phyloP scores from a whole-genome alignment of 768 basidiomycete species.

The Mycena kentingensis region DNA sequence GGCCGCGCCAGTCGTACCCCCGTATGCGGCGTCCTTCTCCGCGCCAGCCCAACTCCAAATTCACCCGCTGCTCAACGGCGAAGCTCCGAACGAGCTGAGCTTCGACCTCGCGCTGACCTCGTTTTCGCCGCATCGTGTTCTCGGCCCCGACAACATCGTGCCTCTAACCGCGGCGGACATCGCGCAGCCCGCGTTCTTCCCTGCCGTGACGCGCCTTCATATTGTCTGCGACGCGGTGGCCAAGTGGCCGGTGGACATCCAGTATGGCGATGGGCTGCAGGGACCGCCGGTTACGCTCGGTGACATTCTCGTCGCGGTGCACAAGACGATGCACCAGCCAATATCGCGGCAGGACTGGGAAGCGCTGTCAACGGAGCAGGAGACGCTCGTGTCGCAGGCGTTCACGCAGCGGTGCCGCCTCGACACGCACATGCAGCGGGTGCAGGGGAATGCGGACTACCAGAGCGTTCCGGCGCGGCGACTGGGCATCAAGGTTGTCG shows the following conservation, averaged over 20 bases:
- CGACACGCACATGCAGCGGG: conserved; percentile 22
- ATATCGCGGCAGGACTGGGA: conserved; percentile 46
- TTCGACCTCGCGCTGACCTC: conserved; percentile 57
- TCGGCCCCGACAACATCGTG: conserved; percentile 40
- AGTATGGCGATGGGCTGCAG: conserved; percentile 35
- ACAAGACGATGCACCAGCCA: conserved; percentile 46
- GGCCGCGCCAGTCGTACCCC: conserved; percentile 30
- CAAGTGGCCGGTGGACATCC: conserved; percentile 62
- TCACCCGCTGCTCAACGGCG: conserved; percentile 58
- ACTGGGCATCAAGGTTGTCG: conserved; percentile 61
- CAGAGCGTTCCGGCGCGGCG: conserved; percentile 39
- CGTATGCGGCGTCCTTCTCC: conserved; percentile 20
- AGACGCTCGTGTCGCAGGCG: conserved; percentile 37
- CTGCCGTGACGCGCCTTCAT: conserved; percentile 53
- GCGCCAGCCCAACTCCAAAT: conserved; percentile 32
- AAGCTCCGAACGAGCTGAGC: conserved; percentile 46
- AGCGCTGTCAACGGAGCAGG: conserved; percentile 31
- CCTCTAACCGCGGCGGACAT: conserved; percentile 49
- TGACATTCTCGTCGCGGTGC: conserved; percentile 58
- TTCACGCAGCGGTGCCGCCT: conserved; percentile 41
- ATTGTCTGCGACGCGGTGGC: conserved; percentile 59
- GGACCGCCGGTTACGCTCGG: conserved; percentile 52
- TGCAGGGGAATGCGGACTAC: conserved; percentile 1
- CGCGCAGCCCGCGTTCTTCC: conserved; percentile 55
- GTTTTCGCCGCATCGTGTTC: conserved; percentile 46